These are phyloP conservation scores for Halophytophthora batemanensis DNA, from an alignment of 352 stramenopile genomes.

Conservation along the genomic window DNA sequence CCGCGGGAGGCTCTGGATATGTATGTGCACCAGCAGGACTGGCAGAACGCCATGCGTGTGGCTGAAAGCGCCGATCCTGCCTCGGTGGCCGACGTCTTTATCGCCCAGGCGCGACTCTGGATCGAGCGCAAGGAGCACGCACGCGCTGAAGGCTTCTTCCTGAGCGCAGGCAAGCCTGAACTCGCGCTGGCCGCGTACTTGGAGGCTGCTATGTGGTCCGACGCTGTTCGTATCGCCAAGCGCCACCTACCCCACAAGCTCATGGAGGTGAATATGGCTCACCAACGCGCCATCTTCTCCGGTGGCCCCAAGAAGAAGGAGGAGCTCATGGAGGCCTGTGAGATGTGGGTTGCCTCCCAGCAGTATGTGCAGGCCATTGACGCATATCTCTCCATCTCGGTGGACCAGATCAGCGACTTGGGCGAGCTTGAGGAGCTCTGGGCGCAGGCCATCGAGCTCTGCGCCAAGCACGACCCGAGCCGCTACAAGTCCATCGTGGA, in stretches of 20 bases:
- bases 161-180: constrained; percentile 90
- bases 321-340: constrained; percentile 80
- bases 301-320: constrained; percentile 74
- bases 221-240: constrained; percentile 89
- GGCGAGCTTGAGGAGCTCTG: constrained; percentile 88
- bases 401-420: constrained; percentile 58
- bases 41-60: constrained; percentile 89
- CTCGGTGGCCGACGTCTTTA: constrained; percentile 88
- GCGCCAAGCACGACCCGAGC: constrained; percentile 81
- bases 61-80: constrained; percentile 89
- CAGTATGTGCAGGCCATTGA: constrained; percentile 92
- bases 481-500: constrained; percentile 88
- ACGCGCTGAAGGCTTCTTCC: constrained; percentile 86
- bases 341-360: constrained; percentile 86
- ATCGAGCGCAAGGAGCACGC: constrained; percentile 86
- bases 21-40: constrained; percentile 95
- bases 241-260: constrained; percentile 91
- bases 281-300: constrained; percentile 78
- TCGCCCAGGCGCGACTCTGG: constrained; percentile 86
- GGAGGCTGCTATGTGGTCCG: constrained; percentile 83
- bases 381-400: constrained; percentile 84
- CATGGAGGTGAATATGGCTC: constrained; percentile 87
- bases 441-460: constrained; percentile 87
- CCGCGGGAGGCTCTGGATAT: constrained; percentile 94
- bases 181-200: constrained; percentile 86